Evolutionary conservation across 2,329 filamentous ascomycete species (phyloP), one percentile per base, ranked within the genome.

Genomic region (Alternaria solani): DNA sequence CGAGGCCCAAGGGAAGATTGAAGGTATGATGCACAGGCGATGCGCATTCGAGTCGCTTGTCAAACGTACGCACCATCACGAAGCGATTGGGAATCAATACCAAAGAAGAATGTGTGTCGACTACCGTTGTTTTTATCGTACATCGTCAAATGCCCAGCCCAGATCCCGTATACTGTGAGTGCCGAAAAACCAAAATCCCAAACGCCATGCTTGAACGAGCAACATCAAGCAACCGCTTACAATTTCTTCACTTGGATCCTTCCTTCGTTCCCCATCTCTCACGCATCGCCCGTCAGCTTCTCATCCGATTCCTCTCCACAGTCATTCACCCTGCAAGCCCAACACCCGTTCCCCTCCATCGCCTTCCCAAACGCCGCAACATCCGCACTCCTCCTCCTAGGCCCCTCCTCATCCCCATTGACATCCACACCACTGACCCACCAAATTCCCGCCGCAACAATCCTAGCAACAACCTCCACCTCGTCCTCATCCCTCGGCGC

Each of bases 361-460:
- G 60, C 66, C 59, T 55, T 66, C n/a, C 65, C 59, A 38, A 67
- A 63, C 36, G 63, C 68, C 42, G 62, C 66, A 36, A 72, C 67
- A 56, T 73, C 68, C 5, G 59, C 63, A 44, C 67, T 67, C 63
- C 67, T 69, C 61, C 67, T 67, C 57, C 66, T 63, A n/a, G 55
- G 57, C 2, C 66, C 67, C 23, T 59, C 63, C 12, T 51, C 62
- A 42, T 66, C 65, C 2, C 65, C 64, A 42, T 64, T 59, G 7
- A 77, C 71, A 62, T 79, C 74, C 48, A 78, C 65, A 3, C 80
- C 81, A 62, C 78, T 79, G 52, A 86, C 84, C 83, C 85, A 93
- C 87, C 90, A 94, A 23, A 89, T 87, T 4, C 89, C 90, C 3
- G 92, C 91, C 66, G 88, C 86, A 57, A 95, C 87, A 66, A 96